A percentile compares a stretch with the other conserved stretches of the same genome.
Evolutionary conservation across 2,329 filamentous ascomycete species (phyloP).

Genomic region (Fonsecaea nubica): DNA sequence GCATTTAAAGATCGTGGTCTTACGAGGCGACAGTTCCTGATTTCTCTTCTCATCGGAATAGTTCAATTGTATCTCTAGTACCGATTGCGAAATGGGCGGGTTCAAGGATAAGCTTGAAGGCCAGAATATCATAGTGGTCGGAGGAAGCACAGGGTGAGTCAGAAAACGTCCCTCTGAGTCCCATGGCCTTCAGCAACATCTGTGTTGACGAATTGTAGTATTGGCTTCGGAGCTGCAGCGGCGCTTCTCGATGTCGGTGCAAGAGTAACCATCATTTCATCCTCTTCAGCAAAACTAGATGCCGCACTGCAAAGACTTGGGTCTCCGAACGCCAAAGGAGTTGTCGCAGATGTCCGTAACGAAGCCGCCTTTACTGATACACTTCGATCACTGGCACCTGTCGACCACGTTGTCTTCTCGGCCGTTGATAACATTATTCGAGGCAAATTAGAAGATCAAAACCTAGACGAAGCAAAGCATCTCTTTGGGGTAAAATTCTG

Average conservation of each 20-base stretch:
- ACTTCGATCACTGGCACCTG: slow-evolving; percentile 36
- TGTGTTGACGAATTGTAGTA: slow-evolving; percentile 12
- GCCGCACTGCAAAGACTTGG: slow-evolving; percentile 55
- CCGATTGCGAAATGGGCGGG: slow-evolving; percentile 14
- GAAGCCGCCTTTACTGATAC: slow-evolving; percentile 24
- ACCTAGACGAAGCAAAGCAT: slow-evolving; percentile 31
- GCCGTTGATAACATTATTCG: slow-evolving; percentile 54
- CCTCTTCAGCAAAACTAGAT: slow-evolving; percentile 57
- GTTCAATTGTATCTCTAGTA: not conserved
- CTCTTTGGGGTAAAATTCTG: slow-evolving; percentile 38
- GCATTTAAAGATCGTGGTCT: not conserved
- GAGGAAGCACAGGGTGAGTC: slow-evolving; percentile 32
- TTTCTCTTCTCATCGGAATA: not conserved
- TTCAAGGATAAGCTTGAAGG: slow-evolving; percentile 31
- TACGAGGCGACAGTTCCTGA: not conserved
- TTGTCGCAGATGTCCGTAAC: slow-evolving; percentile 33
- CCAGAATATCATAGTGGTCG: slow-evolving; percentile 31
- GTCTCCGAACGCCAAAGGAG: slow-evolving; percentile 25
- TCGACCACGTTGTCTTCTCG: slow-evolving; percentile 66
- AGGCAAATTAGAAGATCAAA: slow-evolving; percentile 29
- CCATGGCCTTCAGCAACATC: not conserved
- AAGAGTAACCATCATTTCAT: slow-evolving; percentile 64
- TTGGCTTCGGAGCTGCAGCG: slow-evolving; percentile 65
- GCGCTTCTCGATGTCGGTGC: slow-evolving; percentile 63
- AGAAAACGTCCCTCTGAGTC: not conserved